A percentile compares a stretch with the other conserved stretches of the same genome.
These are phyloP conservation scores for Mortierella hygrophila DNA, from an alignment of 192 early-diverging fungal species.

Conservation along the genomic window DNA sequence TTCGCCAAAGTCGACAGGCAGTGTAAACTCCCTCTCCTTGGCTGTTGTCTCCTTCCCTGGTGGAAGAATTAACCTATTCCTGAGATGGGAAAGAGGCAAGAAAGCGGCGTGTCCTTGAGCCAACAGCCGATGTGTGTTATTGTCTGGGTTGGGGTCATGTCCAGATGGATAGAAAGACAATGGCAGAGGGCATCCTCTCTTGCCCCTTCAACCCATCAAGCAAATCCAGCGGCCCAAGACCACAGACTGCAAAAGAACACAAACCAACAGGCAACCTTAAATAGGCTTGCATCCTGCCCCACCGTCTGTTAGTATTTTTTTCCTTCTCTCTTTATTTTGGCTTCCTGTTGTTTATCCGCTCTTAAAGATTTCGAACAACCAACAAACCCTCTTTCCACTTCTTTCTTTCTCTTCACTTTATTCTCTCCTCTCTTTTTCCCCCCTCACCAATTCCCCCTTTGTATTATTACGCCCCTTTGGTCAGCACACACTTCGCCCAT, in stretches of 20 bases:
- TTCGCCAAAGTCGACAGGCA: too few relatives aligned
- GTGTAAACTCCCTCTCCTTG: too few relatives aligned
- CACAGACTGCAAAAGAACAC: background rate
- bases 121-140: background rate
- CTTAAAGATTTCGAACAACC: background rate
- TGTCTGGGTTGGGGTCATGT: background rate
- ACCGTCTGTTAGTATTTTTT: background rate
- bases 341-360: background rate
- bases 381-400: background rate
- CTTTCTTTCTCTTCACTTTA: background rate
- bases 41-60: too few relatives aligned
- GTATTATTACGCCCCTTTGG: background rate
- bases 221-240: background rate
- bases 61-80: too few relatives aligned
- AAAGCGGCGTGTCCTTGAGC: background rate
- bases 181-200: background rate
- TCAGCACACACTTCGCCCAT: constrained; percentile 6
- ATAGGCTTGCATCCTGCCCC: background rate
- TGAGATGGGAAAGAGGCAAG: background rate
- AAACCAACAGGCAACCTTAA: background rate
- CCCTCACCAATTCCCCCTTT: background rate
- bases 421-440: background rate
- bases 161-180: background rate
- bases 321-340: background rate
- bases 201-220: too few relatives aligned